phyloP scores from a whole-genome alignment of 106 monocot species.

The Dendrobium officinale region DNA sequence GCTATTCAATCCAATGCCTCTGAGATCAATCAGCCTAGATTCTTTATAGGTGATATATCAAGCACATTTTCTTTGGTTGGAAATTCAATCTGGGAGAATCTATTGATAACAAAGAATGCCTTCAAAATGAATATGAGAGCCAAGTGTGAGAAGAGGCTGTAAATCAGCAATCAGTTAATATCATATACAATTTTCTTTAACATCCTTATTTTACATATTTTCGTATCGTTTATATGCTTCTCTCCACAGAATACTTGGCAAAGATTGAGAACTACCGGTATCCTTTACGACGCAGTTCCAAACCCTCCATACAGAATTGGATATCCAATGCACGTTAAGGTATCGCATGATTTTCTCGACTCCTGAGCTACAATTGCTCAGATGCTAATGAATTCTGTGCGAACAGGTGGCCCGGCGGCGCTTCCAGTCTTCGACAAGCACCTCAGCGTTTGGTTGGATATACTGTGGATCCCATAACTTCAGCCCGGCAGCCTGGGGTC shows the following conservation, averaged over 20 bases:
- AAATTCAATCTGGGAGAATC: not conserved
- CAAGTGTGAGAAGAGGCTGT: too few relatives aligned
- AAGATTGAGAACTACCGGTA: slow-evolving; percentile 37
- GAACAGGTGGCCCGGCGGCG: slow-evolving; percentile 63
- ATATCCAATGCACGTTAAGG: slow-evolving; percentile 95
- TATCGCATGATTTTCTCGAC: slow-evolving; percentile 4
- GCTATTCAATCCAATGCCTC: too few relatives aligned
- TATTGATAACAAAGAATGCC: not conserved
- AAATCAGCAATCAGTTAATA: too few relatives aligned
- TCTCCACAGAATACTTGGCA: slow-evolving; percentile 71
- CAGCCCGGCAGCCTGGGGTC: slow-evolving; percentile 94
- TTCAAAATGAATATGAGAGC: too few relatives aligned
- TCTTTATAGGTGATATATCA: not conserved
- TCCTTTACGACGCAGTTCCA: slow-evolving; percentile 76
- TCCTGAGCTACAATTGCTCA: too few relatives aligned
- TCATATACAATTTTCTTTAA: too few relatives aligned
- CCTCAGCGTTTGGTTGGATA: slow-evolving; percentile 68
- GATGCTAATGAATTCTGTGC: too few relatives aligned
- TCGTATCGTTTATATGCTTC: not conserved
- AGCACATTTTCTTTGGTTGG: not conserved
- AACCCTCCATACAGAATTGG: slow-evolving; percentile 61
- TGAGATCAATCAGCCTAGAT: not conserved
- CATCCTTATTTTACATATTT: too few relatives aligned
- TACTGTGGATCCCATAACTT: slow-evolving; percentile 92
- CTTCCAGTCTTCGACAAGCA: slow-evolving; percentile 36